Evolutionary conservation across 805 yeast genomes (phyloP).

Genomic region (Candida chauliodis): DNA sequence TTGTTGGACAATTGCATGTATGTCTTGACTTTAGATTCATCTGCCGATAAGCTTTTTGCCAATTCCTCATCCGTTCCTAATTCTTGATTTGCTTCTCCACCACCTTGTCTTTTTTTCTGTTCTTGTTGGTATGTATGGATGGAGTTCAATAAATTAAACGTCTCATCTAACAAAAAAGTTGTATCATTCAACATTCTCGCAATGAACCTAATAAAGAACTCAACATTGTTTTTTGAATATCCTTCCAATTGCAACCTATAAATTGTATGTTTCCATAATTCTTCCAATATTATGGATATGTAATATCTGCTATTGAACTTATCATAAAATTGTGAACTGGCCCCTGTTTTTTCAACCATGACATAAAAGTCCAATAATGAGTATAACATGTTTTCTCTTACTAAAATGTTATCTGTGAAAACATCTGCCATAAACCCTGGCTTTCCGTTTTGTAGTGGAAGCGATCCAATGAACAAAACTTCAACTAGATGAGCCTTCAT

Average conservation of each 20-base stretch:
- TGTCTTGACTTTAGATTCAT: constrained; percentile 77
- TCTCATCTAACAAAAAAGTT: constrained; percentile 87
- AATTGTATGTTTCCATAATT: constrained; percentile 70
- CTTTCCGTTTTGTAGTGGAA: constrained; percentile 49
- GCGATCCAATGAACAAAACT: constrained; percentile 69
- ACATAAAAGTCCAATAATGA: constrained; percentile 88
- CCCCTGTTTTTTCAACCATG: constrained; percentile 93
- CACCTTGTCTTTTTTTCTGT: constrained; percentile 43
- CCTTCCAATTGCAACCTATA: constrained; percentile 66
- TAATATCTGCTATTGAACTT: constrained; percentile 89
- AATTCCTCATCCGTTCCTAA: constrained; percentile 62
- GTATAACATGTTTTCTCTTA: constrained; percentile 65
- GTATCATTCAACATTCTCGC: constrained; percentile 95
- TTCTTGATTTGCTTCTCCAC: constrained; percentile 33
- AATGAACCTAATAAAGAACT: constrained; percentile 85
- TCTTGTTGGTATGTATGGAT: constrained; percentile 77
- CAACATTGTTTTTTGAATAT: constrained; percentile 66
- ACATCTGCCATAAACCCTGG: constrained; percentile 74
- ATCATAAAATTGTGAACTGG: constrained; percentile 92
- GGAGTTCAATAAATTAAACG: constrained; percentile 70
- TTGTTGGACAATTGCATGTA: constrained; percentile 80
- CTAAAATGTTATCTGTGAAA: constrained; percentile 60
- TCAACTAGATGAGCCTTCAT: constrained; percentile 83
- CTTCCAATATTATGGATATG: constrained; percentile 77
- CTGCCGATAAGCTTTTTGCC: constrained; percentile 48